Evolutionary conservation across 2,329 filamentous ascomycete genomes (phyloP), one percentile per base, ranked within the genome.

Genomic region (Colletotrichum gloeosporioides): DNA sequence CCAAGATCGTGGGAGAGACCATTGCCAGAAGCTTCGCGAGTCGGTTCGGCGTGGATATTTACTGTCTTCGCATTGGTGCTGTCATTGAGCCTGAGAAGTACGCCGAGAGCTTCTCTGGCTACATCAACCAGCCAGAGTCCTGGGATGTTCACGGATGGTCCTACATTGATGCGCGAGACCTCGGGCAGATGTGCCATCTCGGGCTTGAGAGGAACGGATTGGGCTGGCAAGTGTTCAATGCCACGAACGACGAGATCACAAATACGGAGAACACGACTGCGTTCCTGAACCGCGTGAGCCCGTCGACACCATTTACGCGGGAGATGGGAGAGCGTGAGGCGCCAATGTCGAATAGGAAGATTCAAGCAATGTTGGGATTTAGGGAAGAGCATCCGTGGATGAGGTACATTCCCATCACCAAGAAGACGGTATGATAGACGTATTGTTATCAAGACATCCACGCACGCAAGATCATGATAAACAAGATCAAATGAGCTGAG

Each of bases 161-260:
- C 27, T 93, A 93, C 80, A 91, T 91, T 27, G 92, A 93, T 80
- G 90, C 90, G 0, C 82, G 91, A 6, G 92, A 93, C 78, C 81
- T 93, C 4, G 92, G 91, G 0, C 89, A 91, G 81, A 93, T 93
- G 73, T 92, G 90, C 79, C 85, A 92, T 77, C 79, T 90, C 10
- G 88, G 86, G 22, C 85, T 93, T 6, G 78, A 87, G 76, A 90
- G 88, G 78, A 86, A 87, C 79, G 90, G 89, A 0, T 79, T 93
- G 12, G 91, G 91, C 0, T 93, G 92, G 78, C 90, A 93, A 80
- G 84, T 93, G 0, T 93, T 93, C 82, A 93, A 93, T 79, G 91
- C 91, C 3, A 92, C 90, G 0, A 93, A 93, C 79, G 88, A 92
- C 79, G 90, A 87, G 4, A 92, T 92, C 65, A 93, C 91, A 0